phyloP scores from a whole-genome alignment of 805 yeast genomes.

The Pachysolen tannophilus region DNA sequence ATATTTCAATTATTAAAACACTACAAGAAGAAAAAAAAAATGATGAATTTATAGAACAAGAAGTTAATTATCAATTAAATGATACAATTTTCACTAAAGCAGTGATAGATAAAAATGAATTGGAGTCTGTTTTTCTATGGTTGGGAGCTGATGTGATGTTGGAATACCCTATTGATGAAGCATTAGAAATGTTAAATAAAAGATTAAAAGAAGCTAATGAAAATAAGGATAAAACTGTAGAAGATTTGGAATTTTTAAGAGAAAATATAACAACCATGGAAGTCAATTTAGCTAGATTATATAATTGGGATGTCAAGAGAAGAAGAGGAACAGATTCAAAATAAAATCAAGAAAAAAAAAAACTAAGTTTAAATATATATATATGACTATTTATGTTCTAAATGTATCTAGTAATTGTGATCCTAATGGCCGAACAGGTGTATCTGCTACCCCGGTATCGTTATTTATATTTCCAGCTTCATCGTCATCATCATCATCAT shows the following conservation, averaged over 20 bases:
- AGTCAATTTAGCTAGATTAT: constrained; percentile 89
- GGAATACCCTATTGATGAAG: constrained; percentile 88
- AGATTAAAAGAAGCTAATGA: constrained; percentile 58
- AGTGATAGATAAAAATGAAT: constrained; percentile 47
- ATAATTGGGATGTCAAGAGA: constrained; percentile 82
- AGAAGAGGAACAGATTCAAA: constrained; percentile 43
- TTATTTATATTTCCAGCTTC: constrained; percentile 16
- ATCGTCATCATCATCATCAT: constrained; percentile 23
- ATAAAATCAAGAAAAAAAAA: constrained; percentile 25
- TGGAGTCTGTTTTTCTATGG: constrained; percentile 73
- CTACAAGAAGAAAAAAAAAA: constrained; percentile 40
- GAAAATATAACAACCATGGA: constrained; percentile 96
- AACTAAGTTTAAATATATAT: neutral
- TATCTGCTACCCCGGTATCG: constrained; percentile 25
- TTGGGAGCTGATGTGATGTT: constrained; percentile 98
- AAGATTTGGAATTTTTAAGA: constrained; percentile 76
- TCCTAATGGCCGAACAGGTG: constrained; percentile 53
- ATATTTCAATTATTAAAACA: constrained; percentile 64
- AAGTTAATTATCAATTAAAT: constrained; percentile 83
- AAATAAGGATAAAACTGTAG: constrained; percentile 57
- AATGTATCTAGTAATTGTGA: constrained; percentile 55
- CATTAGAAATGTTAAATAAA: constrained; percentile 55
- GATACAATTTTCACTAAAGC: constrained; percentile 91
- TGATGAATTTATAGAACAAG: constrained; percentile 30
- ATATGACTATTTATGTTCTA: constrained; percentile 19